Evolutionary conservation across 2,329 filamentous ascomycete species (phyloP).

Genomic region (Fusarium secorum): DNA sequence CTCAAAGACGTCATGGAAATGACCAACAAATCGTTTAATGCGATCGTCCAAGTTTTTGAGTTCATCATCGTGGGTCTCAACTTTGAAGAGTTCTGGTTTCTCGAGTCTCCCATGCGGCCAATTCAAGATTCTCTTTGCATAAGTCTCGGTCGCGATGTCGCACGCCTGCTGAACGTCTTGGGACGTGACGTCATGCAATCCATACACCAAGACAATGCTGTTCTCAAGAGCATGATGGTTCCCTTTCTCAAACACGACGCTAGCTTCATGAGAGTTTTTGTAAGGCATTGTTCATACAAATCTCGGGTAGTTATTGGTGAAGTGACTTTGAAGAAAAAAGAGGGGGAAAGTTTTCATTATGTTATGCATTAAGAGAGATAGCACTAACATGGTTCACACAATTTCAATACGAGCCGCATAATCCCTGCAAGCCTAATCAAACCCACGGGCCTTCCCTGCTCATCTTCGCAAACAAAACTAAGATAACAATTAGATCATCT

Average conservation of each 20-base stretch:
- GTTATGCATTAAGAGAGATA: too few species aligned
- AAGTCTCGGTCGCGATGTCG: background rate
- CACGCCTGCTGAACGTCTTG: background rate
- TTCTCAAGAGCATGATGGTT: fast-evolving
- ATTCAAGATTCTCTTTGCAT: background rate
- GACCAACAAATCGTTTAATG: fast-evolving
- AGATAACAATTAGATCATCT: background rate
- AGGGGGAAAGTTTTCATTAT: too few species aligned
- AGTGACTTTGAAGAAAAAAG: too few species aligned
- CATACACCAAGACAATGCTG: background rate
- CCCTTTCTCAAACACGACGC: background rate
- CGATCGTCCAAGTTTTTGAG: fast-evolving
- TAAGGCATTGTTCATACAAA: too few species aligned
- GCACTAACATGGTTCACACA: too few species aligned
- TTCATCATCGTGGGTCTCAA: fast-evolving
- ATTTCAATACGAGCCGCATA: too few species aligned
- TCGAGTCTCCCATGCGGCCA: background rate
- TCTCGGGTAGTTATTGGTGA: too few species aligned
- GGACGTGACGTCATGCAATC: fast-evolving
- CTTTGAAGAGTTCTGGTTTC: background rate
- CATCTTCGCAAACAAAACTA: background rate
- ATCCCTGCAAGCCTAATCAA: too few species aligned
- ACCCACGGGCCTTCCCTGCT: background rate
- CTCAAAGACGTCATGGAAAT: background rate
- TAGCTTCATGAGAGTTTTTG: too few species aligned